Evolutionary conservation across 2,329 filamentous ascomycete genomes (phyloP).

Genomic region (Gaeumannomyces tritici): DNA sequence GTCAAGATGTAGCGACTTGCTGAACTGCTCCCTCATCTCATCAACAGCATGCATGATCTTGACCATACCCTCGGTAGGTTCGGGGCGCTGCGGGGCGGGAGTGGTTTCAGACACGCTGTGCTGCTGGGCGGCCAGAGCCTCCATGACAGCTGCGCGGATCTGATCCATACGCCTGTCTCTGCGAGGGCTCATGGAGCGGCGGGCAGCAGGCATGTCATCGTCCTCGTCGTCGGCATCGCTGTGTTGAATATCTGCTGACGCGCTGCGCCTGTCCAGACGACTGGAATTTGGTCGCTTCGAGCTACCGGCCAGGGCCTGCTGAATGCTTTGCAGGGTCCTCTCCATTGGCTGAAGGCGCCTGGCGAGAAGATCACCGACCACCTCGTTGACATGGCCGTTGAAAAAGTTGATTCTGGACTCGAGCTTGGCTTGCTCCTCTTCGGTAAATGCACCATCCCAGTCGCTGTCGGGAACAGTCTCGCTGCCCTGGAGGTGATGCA

Average conservation of each 20-base stretch:
- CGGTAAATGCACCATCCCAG: slow-evolving; percentile 82
- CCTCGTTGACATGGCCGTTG: slow-evolving; percentile 76
- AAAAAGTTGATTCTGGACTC: slow-evolving; percentile 79
- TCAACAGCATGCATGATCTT: slow-evolving; percentile 58
- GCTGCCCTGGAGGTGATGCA: slow-evolving; percentile 54
- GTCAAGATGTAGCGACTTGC: slow-evolving; percentile 30
- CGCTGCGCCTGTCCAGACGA: slow-evolving; percentile 51
- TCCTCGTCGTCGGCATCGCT: slow-evolving; percentile 96
- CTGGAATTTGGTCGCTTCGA: slow-evolving; percentile 45
- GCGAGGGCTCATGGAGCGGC: slow-evolving; percentile 67
- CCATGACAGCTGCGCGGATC: slow-evolving; percentile 62
- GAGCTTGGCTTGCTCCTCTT: slow-evolving; percentile 75
- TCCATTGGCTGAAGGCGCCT: slow-evolving; percentile 74
- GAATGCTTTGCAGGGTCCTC: slow-evolving; percentile 66
- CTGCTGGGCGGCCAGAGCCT: slow-evolving; percentile 58
- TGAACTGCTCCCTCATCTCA: slow-evolving; percentile 48
- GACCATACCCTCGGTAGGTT: slow-evolving; percentile 28
- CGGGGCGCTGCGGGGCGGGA: slow-evolving; percentile 9
- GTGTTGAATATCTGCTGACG: slow-evolving; percentile 61
- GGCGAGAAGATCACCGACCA: slow-evolving; percentile 71
- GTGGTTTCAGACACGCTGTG: slow-evolving; percentile 23
- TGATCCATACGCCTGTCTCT: slow-evolving; percentile 75
- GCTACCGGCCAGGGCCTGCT: slow-evolving; percentile 51
- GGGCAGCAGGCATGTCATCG: slow-evolving; percentile 51
- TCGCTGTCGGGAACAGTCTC: slow-evolving; percentile 68